Base-by-base conservation (phyloP, 305 asterid species). In the Lippia alba region DNA sequence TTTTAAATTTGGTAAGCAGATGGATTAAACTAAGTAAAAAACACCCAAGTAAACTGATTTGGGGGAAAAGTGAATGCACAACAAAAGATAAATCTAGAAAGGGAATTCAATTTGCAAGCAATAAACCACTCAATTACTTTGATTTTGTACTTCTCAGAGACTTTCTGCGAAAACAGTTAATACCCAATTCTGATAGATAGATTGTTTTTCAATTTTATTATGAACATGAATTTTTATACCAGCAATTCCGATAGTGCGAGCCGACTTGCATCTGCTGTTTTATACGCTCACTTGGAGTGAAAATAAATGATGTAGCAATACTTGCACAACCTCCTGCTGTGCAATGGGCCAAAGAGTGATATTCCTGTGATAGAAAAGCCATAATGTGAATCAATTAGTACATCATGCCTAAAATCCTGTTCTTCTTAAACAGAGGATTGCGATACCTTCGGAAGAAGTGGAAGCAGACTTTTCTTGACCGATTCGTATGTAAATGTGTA, bases 401-500 rank as follows among this genome's bases (percentile, higher is more conserved):
- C 45, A 49, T 39, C 45, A 24, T 24, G 30, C 30, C 30, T 1
- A 24, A 24, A 24, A 1, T 24, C 30, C 30, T 24, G 30, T 32
- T 20, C 44, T 66, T 40, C 58, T 56, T n/a, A 8, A 49, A 36
- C 11, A 69, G 46, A 71, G 70, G 49, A 66, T 49, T 57, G 19
- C 30, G 40, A 79, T 76, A 91, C 99, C 94, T 87, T 87, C 62
- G 96, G 91, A 74, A 90, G 83, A 78, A 90, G 78, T 44, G 97
- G 96, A 79, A 90, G 79, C 77, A 91, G 67, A 74, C 83, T 74
- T 75, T 84, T 83, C 90, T 94, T 94, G 55, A 90, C 95, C 12
- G 94, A 87, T 82, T 94, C 97, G 33, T 94, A 94, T 1, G 97
- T 91, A 82, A 85, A 94, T 12, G 98, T 90, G 87, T 94, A 91